A percentile compares a stretch with the other conserved stretches of the same genome.
Evolutionary conservation across 331 rosid species (phyloP).

Genomic region (Rhamnella rubrinervis): DNA sequence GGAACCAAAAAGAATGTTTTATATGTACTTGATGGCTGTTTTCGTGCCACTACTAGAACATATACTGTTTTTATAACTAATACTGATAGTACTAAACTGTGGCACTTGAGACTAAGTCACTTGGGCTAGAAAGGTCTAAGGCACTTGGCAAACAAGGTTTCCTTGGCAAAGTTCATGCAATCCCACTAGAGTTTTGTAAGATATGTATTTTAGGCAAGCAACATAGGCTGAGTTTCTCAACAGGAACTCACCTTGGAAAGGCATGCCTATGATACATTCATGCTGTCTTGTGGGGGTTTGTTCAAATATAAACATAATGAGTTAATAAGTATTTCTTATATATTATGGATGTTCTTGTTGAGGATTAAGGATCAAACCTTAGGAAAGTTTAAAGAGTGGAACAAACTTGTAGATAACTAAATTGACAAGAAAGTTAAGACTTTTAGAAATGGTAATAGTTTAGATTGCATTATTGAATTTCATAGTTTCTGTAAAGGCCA

Average conservation of each 20-base stretch:
- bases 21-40: too few relatives aligned
- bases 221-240: too few relatives aligned
- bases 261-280: not conserved
- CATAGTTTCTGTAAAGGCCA: too few relatives aligned
- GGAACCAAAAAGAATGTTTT: not conserved
- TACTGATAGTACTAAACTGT: not conserved
- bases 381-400: not conserved
- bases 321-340: too few relatives aligned
- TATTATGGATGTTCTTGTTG: not conserved
- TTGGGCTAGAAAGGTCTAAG: not conserved
- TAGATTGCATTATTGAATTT: too few relatives aligned
- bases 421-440: not conserved
- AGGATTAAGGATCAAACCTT: not conserved
- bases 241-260: not conserved
- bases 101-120: not conserved
- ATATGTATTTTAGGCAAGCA: too few relatives aligned
- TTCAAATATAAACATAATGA: not conserved
- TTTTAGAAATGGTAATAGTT: too few relatives aligned
- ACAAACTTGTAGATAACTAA: not conserved
- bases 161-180: too few relatives aligned
- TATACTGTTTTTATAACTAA: too few relatives aligned
- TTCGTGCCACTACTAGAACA: not conserved
- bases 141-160: not conserved
- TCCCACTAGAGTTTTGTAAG: too few relatives aligned
- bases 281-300: not conserved